Evolutionary conservation across 2,329 filamentous ascomycete species (phyloP).

Genomic region (Aspergillus aculeatinus): DNA sequence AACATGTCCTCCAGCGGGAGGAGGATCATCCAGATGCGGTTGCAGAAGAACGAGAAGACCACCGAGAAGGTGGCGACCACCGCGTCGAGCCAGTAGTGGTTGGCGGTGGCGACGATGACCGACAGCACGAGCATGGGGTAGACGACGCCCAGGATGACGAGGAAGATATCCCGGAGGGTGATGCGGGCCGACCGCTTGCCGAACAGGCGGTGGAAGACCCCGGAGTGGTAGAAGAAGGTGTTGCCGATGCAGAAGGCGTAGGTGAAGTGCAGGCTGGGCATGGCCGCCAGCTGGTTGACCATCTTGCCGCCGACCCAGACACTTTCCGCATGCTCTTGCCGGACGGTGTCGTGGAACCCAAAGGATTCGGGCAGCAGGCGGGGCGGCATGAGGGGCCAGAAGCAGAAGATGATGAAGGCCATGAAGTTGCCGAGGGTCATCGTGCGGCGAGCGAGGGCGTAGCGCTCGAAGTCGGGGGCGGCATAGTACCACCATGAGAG

Average conservation of each 20-base stretch:
- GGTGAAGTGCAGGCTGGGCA: constrained; percentile 59
- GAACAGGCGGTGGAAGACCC: constrained; percentile 48
- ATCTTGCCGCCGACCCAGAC: constrained; percentile 58
- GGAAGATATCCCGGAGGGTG: constrained; percentile 44
- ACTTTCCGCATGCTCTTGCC: constrained; percentile 53
- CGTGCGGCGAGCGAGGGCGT: constrained; percentile 58
- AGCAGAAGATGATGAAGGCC: constrained; percentile 62
- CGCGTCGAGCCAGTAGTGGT: constrained; percentile 59
- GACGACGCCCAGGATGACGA: constrained; percentile 46
- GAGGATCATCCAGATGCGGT: constrained; percentile 52
- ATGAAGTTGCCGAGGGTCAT: constrained; percentile 63
- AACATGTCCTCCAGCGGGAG: constrained; percentile 54
- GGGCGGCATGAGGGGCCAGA: constrained; percentile 65
- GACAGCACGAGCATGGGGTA: constrained; percentile 53
- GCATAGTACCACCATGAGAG: constrained; percentile 46
- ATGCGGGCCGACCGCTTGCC: constrained; percentile 44
- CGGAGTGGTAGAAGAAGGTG: constrained; percentile 55
- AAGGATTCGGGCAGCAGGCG: constrained; percentile 60
- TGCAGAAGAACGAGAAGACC: constrained; percentile 48
- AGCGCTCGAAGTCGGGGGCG: constrained; percentile 48
- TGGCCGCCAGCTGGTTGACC: constrained; percentile 59
- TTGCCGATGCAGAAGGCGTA: constrained; percentile 58
- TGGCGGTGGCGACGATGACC: constrained; percentile 58
- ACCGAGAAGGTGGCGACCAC: constrained; percentile 52
- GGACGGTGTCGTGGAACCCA: constrained; percentile 63